Percentiles rank a stretch among this genome's conserved stretches.
phyloP scores from a whole-genome alignment of 305 asterid species.

The Salvia sclarea region DNA sequence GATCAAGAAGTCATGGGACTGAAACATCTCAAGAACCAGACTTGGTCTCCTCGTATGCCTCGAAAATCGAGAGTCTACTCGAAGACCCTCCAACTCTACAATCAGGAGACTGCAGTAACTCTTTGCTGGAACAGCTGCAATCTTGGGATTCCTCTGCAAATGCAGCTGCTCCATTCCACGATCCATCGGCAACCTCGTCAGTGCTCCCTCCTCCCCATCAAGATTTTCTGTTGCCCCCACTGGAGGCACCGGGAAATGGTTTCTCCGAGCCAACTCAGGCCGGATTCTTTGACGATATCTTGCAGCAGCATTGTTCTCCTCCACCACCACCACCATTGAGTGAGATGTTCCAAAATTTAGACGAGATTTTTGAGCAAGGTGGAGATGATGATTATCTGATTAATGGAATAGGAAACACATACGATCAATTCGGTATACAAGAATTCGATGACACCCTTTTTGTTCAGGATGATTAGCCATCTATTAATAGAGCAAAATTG shows the following conservation, averaged over 20 bases:
- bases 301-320: slow-evolving; percentile 23
- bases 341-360: slow-evolving; percentile 18
- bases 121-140: slow-evolving; percentile 23
- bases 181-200: background rate
- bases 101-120: background rate
- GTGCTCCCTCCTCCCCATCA: background rate
- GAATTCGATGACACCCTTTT: slow-evolving; percentile 33
- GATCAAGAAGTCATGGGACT: slow-evolving; percentile 3
- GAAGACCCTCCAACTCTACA: background rate
- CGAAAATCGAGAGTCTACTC: background rate
- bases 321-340: slow-evolving; percentile 14
- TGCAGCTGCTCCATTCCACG: background rate
- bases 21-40: slow-evolving; percentile 7
- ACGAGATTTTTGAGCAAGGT: slow-evolving; percentile 26
- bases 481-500: background rate
- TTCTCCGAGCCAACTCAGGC: background rate
- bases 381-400: slow-evolving; percentile 21
- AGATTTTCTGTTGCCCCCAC: slow-evolving; percentile 5
- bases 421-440: slow-evolving; percentile 28
- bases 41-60: background rate
- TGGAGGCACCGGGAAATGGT: slow-evolving; percentile 23
- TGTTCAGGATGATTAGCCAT: slow-evolving; percentile 22
- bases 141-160: background rate
- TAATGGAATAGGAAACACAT: slow-evolving; percentile 27
- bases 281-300: slow-evolving; percentile 14